Conservation (phyloP, 169 alveolate genomes). For the Plasmodium ovale region DNA sequence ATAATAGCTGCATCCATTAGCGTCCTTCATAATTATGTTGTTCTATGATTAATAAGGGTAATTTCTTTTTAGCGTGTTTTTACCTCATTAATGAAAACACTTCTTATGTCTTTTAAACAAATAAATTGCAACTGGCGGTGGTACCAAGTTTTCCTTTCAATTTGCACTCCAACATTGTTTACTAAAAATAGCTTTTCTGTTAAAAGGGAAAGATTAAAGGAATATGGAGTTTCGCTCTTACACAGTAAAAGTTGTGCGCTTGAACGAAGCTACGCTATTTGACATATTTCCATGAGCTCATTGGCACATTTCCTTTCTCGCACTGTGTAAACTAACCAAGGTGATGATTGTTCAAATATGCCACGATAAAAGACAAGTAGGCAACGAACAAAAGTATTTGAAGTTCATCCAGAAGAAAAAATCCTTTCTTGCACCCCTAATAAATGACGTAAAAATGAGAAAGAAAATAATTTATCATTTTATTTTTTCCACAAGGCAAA, state of each 20-base stretch:
- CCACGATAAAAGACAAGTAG: conserved; percentile 21
- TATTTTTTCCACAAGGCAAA: no score
- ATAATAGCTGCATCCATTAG: background rate
- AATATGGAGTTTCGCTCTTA: background rate
- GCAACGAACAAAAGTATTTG: conserved; percentile 29
- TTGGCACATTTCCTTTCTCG: background rate
- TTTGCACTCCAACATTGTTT: conserved; percentile 61
- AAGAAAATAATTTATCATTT: background rate
- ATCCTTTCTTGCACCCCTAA: conserved; percentile 40
- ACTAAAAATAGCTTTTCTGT: conserved; percentile 51
- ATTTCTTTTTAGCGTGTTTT: background rate
- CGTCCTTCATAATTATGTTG: no score
- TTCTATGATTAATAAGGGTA: background rate
- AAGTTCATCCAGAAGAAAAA: conserved; percentile 23
- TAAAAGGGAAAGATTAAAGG: conserved; percentile 1
- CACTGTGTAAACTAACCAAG: conserved; percentile 17
- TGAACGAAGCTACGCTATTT: no score
- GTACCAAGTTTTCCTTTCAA: conserved; percentile 30
- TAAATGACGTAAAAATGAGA: background rate
- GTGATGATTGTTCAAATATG: conserved; percentile 36
- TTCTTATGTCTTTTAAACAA: conserved; percentile 36
- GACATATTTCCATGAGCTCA: background rate
- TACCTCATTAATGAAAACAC: conserved; percentile 60
- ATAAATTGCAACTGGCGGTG: conserved; percentile 37
- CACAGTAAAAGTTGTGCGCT: background rate